Percentiles rank a stretch among this genome's conserved stretches.
Conservation (phyloP, 1,284 basidiomycete species). For the Somion occarium region DNA sequence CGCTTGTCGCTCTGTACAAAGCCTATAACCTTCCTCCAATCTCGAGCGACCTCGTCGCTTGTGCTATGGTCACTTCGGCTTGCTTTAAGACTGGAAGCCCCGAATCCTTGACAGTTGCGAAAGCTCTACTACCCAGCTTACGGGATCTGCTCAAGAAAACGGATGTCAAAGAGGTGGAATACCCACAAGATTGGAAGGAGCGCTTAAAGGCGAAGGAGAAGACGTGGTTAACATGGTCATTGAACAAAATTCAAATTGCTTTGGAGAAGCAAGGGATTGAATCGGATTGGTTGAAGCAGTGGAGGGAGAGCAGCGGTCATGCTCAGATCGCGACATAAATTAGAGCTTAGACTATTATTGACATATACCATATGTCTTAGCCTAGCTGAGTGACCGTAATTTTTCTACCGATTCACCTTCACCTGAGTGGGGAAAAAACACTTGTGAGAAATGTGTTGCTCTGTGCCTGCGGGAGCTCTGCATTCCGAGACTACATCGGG, state of each 20-base stretch:
- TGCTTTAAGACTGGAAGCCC: conserved; percentile 35
- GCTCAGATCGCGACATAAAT: conserved; percentile 10
- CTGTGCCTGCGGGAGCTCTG: too few relatives aligned
- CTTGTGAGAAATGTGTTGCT: too few relatives aligned
- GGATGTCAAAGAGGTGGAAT: conserved; percentile 19
- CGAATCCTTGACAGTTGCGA: conserved; percentile 37
- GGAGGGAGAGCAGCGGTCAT: conserved; percentile 23
- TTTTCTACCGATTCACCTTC: too few relatives aligned
- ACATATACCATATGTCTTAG: not conserved
- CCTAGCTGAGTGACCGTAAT: not conserved
- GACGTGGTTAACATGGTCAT: conserved; percentile 26
- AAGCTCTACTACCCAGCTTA: conserved; percentile 40
- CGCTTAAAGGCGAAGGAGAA: conserved; percentile 24
- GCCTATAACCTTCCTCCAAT: conserved; percentile 48
- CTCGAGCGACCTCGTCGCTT: conserved; percentile 50
- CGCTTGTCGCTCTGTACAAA: conserved; percentile 45
- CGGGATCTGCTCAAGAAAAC: conserved; percentile 29
- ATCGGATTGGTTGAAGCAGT: conserved; percentile 23
- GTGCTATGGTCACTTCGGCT: conserved; percentile 51
- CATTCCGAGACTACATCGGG: too few relatives aligned
- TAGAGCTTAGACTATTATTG: too few relatives aligned
- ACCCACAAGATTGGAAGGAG: conserved; percentile 21
- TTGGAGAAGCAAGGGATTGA: conserved; percentile 21
- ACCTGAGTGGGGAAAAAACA: too few relatives aligned
- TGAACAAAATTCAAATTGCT: conserved; percentile 23